Conservation (phyloP, 495 filamentous ascomycete species). For the Daldinia loculata region DNA sequence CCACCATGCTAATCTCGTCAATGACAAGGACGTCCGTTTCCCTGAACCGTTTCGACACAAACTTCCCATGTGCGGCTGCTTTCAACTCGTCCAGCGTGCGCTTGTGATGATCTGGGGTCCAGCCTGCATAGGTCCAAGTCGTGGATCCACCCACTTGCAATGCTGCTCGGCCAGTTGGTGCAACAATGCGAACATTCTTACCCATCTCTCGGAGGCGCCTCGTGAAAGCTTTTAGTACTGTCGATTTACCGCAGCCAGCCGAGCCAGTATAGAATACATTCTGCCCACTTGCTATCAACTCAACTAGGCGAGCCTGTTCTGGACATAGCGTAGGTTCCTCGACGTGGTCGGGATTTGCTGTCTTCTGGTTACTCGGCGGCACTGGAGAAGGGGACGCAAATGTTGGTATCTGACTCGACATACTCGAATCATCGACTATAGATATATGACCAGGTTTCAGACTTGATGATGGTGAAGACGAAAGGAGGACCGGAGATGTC, state of each 20-base stretch:
- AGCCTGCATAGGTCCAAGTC: conserved; percentile 64
- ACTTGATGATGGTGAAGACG: not conserved
- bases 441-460: not conserved
- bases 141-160: conserved; percentile 63
- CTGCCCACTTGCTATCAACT: conserved; percentile 30
- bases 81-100: conserved; percentile 27
- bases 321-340: conserved; percentile 34
- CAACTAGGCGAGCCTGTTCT: conserved; percentile 30
- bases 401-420: not conserved
- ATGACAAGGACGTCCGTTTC: conserved; percentile 57
- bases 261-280: conserved; percentile 73
- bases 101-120: conserved; percentile 52
- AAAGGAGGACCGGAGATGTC: not conserved
- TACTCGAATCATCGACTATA: not conserved
- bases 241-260: conserved; percentile 69
- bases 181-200: conserved; percentile 58
- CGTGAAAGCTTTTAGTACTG: conserved; percentile 60
- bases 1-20: conserved; percentile 61
- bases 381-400: conserved; percentile 14
- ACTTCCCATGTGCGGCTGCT: conserved; percentile 12
- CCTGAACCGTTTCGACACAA: conserved; percentile 44
- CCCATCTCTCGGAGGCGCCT: conserved; percentile 46
- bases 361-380: not conserved
- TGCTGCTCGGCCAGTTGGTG: conserved; percentile 66
- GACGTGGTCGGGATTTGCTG: not conserved